phyloP scores from a whole-genome alignment of 305 asterid genomes.

The Fraxinus albicans region DNA sequence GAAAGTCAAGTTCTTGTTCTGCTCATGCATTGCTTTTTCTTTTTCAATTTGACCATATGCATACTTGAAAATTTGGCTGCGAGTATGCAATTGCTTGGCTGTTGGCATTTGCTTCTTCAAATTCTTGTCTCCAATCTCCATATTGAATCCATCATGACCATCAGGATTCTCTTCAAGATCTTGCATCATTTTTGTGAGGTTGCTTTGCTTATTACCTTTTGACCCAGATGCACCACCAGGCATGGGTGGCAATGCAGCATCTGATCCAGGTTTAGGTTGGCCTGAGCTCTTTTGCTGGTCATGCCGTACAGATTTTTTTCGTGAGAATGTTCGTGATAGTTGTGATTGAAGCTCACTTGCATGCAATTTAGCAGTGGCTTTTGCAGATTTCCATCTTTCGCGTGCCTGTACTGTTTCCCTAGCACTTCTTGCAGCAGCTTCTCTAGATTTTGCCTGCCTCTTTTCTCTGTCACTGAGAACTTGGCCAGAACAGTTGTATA shows the following conservation, averaged over 20 bases:
- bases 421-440: conserved; percentile 75
- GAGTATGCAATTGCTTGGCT: conserved; percentile 63
- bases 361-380: conserved; percentile 56
- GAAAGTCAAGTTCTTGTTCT: conserved; percentile 60
- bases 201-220: conserved; percentile 53
- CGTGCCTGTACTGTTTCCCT: conserved; percentile 70
- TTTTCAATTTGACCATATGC: conserved; percentile 79
- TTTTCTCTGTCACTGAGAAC: conserved; percentile 67
- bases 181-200: conserved; percentile 69
- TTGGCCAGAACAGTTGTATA: conserved; percentile 84
- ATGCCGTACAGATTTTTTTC: conserved; percentile 50
- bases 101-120: conserved; percentile 47
- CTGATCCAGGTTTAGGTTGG: conserved; percentile 53
- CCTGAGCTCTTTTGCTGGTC: conserved; percentile 36
- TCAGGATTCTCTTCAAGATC: conserved; percentile 71
- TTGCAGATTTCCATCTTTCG: conserved; percentile 75
- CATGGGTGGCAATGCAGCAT: conserved; percentile 57
- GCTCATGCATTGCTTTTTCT: conserved; percentile 76
- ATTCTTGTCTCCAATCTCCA: conserved; percentile 70
- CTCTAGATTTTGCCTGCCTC: conserved; percentile 69
- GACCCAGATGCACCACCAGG: conserved; percentile 29
- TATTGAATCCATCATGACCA: conserved; percentile 56
- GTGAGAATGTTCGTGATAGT: conserved; percentile 77
- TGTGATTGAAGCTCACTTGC: conserved; percentile 50
- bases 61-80: conserved; percentile 79